Percentiles rank a stretch among this genome's conserved stretches.
Evolutionary conservation across 139 green algal species (phyloP).

Genomic region (Ulvella scutata): DNA sequence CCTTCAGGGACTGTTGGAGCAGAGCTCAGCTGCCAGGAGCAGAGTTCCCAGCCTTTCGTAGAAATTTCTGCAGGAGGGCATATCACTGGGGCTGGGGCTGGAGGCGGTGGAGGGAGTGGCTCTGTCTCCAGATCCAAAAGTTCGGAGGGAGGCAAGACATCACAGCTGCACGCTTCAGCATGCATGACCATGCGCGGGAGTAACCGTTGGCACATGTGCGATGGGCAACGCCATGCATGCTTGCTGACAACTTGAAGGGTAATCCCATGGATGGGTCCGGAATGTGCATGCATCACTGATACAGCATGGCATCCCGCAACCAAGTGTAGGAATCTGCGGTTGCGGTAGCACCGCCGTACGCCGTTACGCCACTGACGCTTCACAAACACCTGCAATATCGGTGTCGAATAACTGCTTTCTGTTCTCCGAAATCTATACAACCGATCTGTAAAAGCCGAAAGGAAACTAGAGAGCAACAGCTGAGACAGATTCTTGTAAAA

Average conservation of each 20-base stretch:
- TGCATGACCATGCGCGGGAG: neutral
- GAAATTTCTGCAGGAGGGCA: neutral
- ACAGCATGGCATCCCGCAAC: neutral
- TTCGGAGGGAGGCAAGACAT: neutral
- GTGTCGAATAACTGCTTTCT: too few species aligned
- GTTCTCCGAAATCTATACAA: too few species aligned
- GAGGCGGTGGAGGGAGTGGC: neutral
- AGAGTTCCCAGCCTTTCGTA: neutral
- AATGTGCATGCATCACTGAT: neutral
- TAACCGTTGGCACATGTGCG: neutral
- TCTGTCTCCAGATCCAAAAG: neutral
- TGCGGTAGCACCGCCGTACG: neutral
- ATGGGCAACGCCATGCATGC: neutral
- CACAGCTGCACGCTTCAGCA: neutral
- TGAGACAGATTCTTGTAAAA: too few species aligned
- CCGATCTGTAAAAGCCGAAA: too few species aligned
- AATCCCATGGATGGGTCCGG: neutral
- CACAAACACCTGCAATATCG: neutral
- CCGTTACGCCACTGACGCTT: neutral
- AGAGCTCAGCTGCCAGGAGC: neutral
- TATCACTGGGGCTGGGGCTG: neutral
- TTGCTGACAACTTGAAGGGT: neutral
- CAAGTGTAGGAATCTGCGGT: neutral
- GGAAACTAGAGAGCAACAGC: too few species aligned
- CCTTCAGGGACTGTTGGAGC: neutral